phyloP scores from a whole-genome alignment of 192 early-diverging fungal genomes.

The Coemansia sp. region DNA sequence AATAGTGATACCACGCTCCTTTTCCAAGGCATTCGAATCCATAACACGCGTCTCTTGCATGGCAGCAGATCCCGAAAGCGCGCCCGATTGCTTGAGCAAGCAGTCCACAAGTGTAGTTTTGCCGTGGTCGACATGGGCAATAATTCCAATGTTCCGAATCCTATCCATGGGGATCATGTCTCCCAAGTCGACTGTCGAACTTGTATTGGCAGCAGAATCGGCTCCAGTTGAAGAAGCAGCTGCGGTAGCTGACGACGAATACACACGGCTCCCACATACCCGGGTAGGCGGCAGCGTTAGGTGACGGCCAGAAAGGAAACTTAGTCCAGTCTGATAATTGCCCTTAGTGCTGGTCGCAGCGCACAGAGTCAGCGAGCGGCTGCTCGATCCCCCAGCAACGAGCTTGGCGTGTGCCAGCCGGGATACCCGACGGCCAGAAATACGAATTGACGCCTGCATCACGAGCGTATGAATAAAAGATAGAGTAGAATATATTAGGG shows the following conservation, averaged over 20 bases:
- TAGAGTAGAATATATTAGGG: neutral
- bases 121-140: slow-evolving; percentile 89
- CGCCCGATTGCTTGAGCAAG: slow-evolving; percentile 61
- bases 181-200: slow-evolving; percentile 31
- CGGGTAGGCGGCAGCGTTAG: neutral
- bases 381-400: neutral
- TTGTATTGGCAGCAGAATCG: neutral
- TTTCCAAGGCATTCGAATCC: slow-evolving; percentile 82
- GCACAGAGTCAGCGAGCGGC: neutral
- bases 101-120: slow-evolving; percentile 75
- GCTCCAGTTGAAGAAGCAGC: neutral
- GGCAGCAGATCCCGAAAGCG: slow-evolving; percentile 55
- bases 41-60: slow-evolving; percentile 73
- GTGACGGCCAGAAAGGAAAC: neutral
- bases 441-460: slow-evolving; percentile 32
- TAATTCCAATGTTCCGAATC: slow-evolving; percentile 59
- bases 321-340: too few relatives aligned
- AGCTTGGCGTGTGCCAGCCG: slow-evolving; percentile 11
- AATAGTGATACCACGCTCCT: slow-evolving; percentile 89
- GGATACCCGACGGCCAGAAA: slow-evolving; percentile 25
- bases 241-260: slow-evolving; percentile 7
- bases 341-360: neutral
- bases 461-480: neutral
- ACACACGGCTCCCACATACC: neutral
- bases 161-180: slow-evolving; percentile 51